phyloP scores from a whole-genome alignment of 179 eudicot genomes.

The Silene coronaria region DNA sequence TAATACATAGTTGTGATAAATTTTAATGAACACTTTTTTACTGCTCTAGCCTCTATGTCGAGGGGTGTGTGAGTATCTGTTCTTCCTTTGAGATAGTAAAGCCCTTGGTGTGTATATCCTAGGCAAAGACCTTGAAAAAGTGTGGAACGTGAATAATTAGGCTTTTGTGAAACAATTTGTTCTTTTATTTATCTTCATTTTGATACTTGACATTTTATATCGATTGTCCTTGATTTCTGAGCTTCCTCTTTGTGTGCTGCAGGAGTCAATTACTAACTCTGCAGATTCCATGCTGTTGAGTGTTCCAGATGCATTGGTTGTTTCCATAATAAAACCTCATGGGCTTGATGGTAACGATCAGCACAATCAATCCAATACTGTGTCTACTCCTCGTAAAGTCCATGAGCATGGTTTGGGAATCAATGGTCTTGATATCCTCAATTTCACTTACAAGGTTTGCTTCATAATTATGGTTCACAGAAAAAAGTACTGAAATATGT shows the following conservation, averaged over 20 bases:
- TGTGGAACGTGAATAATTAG: not conserved
- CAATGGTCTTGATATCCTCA: slow-evolving; percentile 76
- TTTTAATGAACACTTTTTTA: not conserved
- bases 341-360: slow-evolving; percentile 44
- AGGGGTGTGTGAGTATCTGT: not conserved
- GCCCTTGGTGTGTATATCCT: not conserved
- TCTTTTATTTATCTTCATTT: not conserved
- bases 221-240: slow-evolving; percentile 5
- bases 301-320: slow-evolving; percentile 76
- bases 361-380: slow-evolving; percentile 28
- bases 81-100: not conserved
- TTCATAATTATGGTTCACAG: slow-evolving; percentile 10
- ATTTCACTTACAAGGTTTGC: slow-evolving; percentile 77
- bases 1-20: not conserved
- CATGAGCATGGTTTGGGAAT: slow-evolving; percentile 52
- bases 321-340: slow-evolving; percentile 53
- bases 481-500: not conserved
- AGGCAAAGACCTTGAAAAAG: not conserved
- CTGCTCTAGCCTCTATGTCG: not conserved
- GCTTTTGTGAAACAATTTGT: not conserved
- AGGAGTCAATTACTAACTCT: slow-evolving; percentile 91
- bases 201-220: not conserved
- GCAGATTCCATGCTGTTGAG: slow-evolving; percentile 76
- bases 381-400: slow-evolving; percentile 56
- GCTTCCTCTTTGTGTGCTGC: slow-evolving; percentile 19